These are phyloP conservation scores for Aspergillus ostianus DNA, from an alignment of 495 filamentous ascomycete genomes.

Conservation along the genomic window DNA sequence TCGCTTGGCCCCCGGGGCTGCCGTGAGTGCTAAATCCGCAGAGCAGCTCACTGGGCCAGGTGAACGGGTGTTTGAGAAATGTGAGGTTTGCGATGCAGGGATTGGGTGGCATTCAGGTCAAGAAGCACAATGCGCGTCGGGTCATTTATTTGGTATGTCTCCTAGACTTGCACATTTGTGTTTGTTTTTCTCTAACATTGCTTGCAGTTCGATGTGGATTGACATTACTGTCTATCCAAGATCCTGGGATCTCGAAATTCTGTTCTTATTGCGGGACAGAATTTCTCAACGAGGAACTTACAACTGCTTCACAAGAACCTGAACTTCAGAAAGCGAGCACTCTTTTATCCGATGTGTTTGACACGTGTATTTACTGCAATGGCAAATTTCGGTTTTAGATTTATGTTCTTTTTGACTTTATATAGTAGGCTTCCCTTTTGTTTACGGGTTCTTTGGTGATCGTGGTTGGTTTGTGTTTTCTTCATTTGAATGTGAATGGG, in stretches of 20 bases:
- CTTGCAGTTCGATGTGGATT: constrained; percentile 52
- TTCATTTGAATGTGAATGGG: not conserved
- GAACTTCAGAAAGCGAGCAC: constrained; percentile 22
- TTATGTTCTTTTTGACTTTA: not conserved
- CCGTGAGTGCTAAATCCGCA: constrained; percentile 25
- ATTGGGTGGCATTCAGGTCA: constrained; percentile 37
- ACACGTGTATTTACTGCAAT: constrained; percentile 55
- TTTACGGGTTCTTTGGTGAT: not conserved
- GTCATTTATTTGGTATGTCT: constrained; percentile 49
- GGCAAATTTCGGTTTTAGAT: constrained; percentile 44
- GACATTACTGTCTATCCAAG: constrained; percentile 54
- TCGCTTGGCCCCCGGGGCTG: constrained; percentile 16
- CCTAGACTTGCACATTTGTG: too few relatives aligned
- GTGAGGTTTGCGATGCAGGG: constrained; percentile 45
- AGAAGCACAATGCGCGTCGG: constrained; percentile 44
- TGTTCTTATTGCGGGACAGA: constrained; percentile 50
- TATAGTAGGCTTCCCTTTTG: not conserved
- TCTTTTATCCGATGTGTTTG: constrained; percentile 45
- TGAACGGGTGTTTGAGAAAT: constrained; percentile 39
- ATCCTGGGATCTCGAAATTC: constrained; percentile 53
- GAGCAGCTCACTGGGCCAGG: constrained; percentile 26
- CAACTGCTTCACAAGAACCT: constrained; percentile 17
- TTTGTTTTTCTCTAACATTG: not conserved
- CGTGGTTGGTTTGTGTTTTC: not conserved
- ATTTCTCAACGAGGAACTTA: constrained; percentile 47